Conservation (phyloP, 78 protist genomes). For the Dictyostelium purpureum region DNA sequence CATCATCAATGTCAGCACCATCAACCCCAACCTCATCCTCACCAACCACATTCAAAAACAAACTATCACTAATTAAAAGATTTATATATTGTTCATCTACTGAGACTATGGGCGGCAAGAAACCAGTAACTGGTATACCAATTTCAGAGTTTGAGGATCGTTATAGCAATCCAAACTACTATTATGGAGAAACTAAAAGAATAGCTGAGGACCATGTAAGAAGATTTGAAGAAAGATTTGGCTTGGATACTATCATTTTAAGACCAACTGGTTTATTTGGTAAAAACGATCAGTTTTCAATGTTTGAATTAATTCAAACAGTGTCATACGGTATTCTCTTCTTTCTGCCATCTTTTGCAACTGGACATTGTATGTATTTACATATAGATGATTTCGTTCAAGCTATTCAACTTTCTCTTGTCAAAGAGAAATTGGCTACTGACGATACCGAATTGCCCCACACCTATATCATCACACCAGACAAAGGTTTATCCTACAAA, state of each 20-base stretch:
- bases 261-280: conserved; percentile 54
- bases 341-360: conserved; percentile 56
- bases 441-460: conserved; percentile 25
- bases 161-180: not conserved
- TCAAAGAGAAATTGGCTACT: not conserved
- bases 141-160: conserved; percentile 15
- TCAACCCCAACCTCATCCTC: too few species aligned
- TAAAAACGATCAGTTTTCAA: conserved; percentile 12
- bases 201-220: conserved; percentile 30
- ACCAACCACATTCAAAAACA: too few species aligned
- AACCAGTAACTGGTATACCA: not conserved
- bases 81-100: conserved; percentile 59
- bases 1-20: not conserved
- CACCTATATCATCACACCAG: conserved; percentile 45
- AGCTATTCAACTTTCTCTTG: not conserved
- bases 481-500: conserved; percentile 20
- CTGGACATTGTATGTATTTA: conserved; percentile 31
- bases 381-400: conserved; percentile 46
- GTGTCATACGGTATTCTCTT: conserved; percentile 31
- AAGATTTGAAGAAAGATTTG: not conserved
- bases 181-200: conserved; percentile 57
- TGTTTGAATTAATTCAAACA: conserved; percentile 51
- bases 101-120: conserved; percentile 54
- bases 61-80: conserved; percentile 20
- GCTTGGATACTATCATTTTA: conserved; percentile 25